Evolutionary conservation across 148 eudicot species (phyloP).

Genomic region (Cornus kousa): DNA sequence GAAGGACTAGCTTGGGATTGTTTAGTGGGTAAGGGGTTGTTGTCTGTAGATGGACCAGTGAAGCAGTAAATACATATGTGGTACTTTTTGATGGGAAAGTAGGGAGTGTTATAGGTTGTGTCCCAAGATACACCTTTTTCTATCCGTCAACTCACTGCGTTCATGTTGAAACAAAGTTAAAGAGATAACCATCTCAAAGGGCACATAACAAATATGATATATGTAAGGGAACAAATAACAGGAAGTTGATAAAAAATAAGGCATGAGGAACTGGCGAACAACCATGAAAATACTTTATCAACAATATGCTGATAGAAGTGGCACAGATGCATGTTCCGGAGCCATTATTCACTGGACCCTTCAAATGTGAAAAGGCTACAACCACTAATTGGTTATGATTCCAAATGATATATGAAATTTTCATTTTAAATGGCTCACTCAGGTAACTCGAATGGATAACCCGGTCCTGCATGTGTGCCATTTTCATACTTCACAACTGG

Average conservation of each 20-base stretch:
- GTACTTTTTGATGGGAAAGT: slow-evolving; percentile 92
- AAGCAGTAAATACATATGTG: slow-evolving; percentile 93
- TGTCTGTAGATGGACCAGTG: no score
- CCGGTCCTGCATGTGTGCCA: neutral
- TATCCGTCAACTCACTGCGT: slow-evolving; percentile 74
- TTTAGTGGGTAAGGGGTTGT: no score
- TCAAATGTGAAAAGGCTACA: neutral
- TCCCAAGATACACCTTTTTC: slow-evolving; percentile 93
- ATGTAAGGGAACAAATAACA: slow-evolving; percentile 36
- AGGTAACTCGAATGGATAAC: neutral
- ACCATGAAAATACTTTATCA: neutral
- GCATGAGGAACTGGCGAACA: neutral
- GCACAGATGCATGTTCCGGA: neutral
- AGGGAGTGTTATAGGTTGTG: slow-evolving; percentile 85
- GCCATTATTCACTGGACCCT: neutral
- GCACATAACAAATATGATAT: slow-evolving; percentile 88
- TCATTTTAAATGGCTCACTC: no score
- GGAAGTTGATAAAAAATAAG: neutral
- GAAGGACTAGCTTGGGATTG: slow-evolving; percentile 37
- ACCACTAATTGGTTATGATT: neutral
- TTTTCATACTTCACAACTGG: slow-evolving; percentile 1
- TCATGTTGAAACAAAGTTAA: slow-evolving; percentile 81
- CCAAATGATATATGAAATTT: no score
- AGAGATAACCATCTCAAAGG: slow-evolving; percentile 93
- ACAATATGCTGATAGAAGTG: slow-evolving; percentile 1